phyloP scores from a whole-genome alignment of 805 yeast species.

The Pichia heedii region DNA sequence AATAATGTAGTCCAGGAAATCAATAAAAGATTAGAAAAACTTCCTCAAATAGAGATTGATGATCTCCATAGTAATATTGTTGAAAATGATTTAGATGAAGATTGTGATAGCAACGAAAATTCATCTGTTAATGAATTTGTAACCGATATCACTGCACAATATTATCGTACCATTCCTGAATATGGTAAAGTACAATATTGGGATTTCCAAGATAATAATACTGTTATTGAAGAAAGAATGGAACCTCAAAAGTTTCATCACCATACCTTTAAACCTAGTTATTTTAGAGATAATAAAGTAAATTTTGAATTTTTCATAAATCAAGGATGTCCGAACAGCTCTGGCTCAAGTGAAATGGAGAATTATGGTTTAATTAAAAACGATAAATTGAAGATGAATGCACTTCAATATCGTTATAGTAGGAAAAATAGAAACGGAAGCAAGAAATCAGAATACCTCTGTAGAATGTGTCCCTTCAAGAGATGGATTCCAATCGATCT shows the following conservation, averaged over 20 bases:
- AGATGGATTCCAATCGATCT: slow-evolving; percentile 12
- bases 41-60: background rate
- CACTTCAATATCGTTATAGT: slow-evolving; percentile 9
- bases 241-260: slow-evolving; percentile 16
- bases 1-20: background rate
- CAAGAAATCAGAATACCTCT: slow-evolving; percentile 6
- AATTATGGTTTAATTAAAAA: slow-evolving; percentile 3
- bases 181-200: slow-evolving; percentile 7
- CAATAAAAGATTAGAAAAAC: no score
- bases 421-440: background rate
- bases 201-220: background rate
- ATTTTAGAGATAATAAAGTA: background rate
- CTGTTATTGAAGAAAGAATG: slow-evolving; percentile 2
- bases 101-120: no score
- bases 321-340: slow-evolving; percentile 15
- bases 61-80: background rate
- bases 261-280: slow-evolving; percentile 4
- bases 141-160: background rate
- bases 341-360: slow-evolving; percentile 5
- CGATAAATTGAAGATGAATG: slow-evolving; percentile 5
- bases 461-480: slow-evolving; percentile 18
- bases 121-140: no score
- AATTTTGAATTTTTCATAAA: background rate
- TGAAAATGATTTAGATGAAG: background rate
- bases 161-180: background rate